Conservation (phyloP, 2,329 filamentous ascomycete species). For the Trichoderma hamatum region DNA sequence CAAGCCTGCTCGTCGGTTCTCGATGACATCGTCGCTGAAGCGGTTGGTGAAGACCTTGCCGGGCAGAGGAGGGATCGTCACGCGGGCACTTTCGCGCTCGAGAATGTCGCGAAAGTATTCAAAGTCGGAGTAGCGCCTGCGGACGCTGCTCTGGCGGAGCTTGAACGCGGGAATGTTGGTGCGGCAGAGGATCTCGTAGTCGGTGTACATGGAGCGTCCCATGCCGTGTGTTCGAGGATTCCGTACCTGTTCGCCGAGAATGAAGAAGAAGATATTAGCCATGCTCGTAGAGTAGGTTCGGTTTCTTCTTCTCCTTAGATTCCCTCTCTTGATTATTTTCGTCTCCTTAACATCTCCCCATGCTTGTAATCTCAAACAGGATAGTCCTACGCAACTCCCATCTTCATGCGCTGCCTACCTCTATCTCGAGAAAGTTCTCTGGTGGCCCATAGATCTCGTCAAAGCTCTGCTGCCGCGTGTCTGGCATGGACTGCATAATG, state of each 20-base stretch:
- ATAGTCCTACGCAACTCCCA: no score
- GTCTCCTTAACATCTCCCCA: not conserved
- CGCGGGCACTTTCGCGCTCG: constrained; percentile 89
- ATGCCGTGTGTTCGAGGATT: constrained; percentile 94
- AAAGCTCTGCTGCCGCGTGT: constrained; percentile 87
- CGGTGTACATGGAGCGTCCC: constrained; percentile 95
- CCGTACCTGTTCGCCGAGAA: constrained; percentile 65
- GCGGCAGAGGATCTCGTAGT: constrained; percentile 96
- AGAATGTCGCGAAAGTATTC: constrained; percentile 98
- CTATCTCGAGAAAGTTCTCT: constrained; percentile 98
- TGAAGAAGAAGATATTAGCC: not conserved
- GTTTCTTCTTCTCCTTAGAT: not conserved
- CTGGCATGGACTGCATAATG: constrained; percentile 68
- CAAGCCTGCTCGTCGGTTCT: constrained; percentile 85
- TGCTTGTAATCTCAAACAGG: not conserved
- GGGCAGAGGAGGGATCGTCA: constrained; percentile 92
- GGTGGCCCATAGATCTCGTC: constrained; percentile 98
- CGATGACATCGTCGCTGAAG: constrained; percentile 98
- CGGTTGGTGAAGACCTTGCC: constrained; percentile 98
- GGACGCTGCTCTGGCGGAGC: constrained; percentile 83
- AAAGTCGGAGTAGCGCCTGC: constrained; percentile 95
- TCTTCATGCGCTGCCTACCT: constrained; percentile 58
- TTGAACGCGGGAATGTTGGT: constrained; percentile 99
- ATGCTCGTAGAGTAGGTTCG: not conserved
- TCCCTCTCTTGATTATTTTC: not conserved